Evolutionary conservation across 2,329 filamentous ascomycete genomes (phyloP).

Genomic region (Bertia moriformis): DNA sequence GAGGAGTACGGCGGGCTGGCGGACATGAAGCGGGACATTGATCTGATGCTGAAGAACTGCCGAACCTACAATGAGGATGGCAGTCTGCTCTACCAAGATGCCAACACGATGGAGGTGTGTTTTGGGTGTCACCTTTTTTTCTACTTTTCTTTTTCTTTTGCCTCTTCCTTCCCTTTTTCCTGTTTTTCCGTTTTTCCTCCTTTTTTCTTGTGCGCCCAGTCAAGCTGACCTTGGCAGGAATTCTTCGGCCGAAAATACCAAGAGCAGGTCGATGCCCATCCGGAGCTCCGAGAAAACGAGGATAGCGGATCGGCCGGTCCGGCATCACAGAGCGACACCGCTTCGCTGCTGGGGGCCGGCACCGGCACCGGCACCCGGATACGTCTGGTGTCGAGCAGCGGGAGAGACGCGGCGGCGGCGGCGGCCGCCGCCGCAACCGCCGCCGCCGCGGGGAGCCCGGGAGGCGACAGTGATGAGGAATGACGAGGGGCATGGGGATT

Average conservation of each 20-base stretch:
- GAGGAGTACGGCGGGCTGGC: constrained; percentile 75
- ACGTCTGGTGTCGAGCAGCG: neutral
- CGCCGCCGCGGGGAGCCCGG: too few relatives aligned
- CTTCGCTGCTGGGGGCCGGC: neutral
- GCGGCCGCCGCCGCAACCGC: too few relatives aligned
- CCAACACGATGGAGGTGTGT: constrained; percentile 79
- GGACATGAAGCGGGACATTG: constrained; percentile 71
- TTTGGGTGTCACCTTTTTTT: neutral
- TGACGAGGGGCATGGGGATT: too few relatives aligned
- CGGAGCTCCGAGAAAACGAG: constrained; percentile 41
- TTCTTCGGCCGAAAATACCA: constrained; percentile 39
- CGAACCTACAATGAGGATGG: constrained; percentile 93
- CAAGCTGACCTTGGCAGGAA: too few relatives aligned
- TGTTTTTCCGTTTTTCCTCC: constrained; percentile 14
- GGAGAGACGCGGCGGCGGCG: too few relatives aligned
- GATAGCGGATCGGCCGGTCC: constrained; percentile 12
- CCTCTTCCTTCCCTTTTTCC: neutral
- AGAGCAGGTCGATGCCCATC: constrained; percentile 34
- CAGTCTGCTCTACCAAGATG: constrained; percentile 81
- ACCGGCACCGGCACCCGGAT: neutral
- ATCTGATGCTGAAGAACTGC: constrained; percentile 76
- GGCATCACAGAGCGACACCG: constrained; percentile 8
- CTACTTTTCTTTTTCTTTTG: neutral
- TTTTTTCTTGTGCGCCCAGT: too few relatives aligned
- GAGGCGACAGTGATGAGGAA: too few relatives aligned